Conservation (phyloP, 495 filamentous ascomycete species). For the Penicillium antarcticum region DNA sequence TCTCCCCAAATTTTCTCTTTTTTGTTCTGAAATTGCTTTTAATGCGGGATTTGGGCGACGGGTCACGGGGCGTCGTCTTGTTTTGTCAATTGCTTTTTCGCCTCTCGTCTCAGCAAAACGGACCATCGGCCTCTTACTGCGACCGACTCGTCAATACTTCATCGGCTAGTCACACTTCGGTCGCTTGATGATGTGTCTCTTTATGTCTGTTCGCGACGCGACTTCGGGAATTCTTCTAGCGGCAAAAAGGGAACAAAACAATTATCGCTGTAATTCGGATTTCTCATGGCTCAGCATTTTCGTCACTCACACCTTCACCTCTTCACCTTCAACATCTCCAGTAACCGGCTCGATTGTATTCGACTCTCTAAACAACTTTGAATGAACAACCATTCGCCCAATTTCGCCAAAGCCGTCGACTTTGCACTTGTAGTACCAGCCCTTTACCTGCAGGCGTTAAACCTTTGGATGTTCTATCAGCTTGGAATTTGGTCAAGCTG, state of each 20-base stretch:
- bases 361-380: conserved; percentile 28
- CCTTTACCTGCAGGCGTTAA: conserved; percentile 6
- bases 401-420: conserved; percentile 33
- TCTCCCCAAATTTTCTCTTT: conserved; percentile 1
- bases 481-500: neutral
- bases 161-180: conserved; percentile 32
- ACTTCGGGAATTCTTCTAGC: conserved; percentile 41
- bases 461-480: neutral
- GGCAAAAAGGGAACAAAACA: conserved; percentile 43
- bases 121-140: conserved; percentile 29
- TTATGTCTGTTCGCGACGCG: conserved; percentile 41
- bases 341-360: conserved; percentile 51
- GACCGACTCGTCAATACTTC: conserved; percentile 34
- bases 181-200: conserved; percentile 39
- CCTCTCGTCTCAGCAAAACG: conserved; percentile 32
- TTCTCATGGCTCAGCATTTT: conserved; percentile 47
- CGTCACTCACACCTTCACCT: conserved; percentile 36
- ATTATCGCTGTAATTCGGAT: conserved; percentile 53
- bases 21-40: conserved; percentile 31
- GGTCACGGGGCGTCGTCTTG: conserved; percentile 35
- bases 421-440: conserved; percentile 41
- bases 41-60: conserved; percentile 36
- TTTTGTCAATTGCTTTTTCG: conserved; percentile 28
- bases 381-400: conserved; percentile 24
- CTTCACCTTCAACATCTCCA: conserved; percentile 29